Base-by-base conservation (phyloP, 2,329 filamentous ascomycete species). In the Xylariales sp. region DNA sequence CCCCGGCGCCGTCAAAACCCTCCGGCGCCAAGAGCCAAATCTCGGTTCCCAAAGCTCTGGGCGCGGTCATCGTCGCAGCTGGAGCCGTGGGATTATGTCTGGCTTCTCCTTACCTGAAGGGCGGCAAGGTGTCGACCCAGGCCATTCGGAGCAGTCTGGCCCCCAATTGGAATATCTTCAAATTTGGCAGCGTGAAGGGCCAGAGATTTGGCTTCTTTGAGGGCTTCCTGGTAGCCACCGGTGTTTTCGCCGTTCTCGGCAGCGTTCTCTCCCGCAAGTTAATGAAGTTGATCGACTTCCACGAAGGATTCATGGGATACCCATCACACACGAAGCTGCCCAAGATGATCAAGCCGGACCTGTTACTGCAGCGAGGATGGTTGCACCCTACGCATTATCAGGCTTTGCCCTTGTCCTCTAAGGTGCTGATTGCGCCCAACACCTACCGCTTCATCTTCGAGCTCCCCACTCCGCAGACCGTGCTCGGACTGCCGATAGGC, bases 401-500 rank as follows among this genome's bases (percentile, higher is more conserved):
- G 37, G 53, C 55, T 5, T 60, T 79, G 12, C 66, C 69, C 0
- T 57, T 79, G 2, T 46, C 50, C 5, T 49, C 54, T 20, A 70
- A 69, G 45, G 53, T 52, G 6, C 41, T 59, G 6, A 40, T 72
- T 11, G 57, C 67, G 1, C 66, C 67, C 5, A 61, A 65, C 32
- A 65, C 69, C 5, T 74, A 66, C 51, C 62, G 62, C 16, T 60
- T 74, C 10, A 55, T 61, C 5, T 76, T 78, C 27, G 54, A 61
- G 18, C 61, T 78, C 3, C 74, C 75, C 1, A 59, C 57, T 0
- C 45, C 55, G 1, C 48, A 52, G 7, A 62, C 65, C 3, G 59
- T 74, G 0, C 62, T 78, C 3, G 74, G 75, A 2, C 61, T 80
- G 7, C 76, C 76, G 0, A 73, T 69, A 6, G 75, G 76, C 5